phyloP scores from a whole-genome alignment of 352 stramenopile species.

The Pythium graminicola region DNA sequence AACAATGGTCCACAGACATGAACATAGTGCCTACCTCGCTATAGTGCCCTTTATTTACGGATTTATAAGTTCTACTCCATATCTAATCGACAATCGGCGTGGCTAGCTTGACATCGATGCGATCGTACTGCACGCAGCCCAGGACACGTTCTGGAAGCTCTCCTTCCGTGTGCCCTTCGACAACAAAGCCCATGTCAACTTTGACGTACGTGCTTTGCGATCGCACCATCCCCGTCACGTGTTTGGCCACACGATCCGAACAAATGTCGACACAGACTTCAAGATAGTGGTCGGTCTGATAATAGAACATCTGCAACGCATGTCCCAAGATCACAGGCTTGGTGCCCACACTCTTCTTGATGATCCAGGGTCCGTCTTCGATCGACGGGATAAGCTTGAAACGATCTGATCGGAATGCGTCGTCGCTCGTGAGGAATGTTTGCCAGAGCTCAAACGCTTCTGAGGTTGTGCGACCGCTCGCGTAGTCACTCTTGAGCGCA shows the following conservation, averaged over 20 bases:
- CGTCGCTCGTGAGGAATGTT: constrained; percentile 52
- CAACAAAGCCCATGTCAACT: constrained; percentile 75
- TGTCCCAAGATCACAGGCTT: constrained; percentile 77
- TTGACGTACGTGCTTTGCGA: constrained; percentile 57
- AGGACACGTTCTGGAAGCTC: constrained; percentile 81
- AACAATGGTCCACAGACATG: neutral
- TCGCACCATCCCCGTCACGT: constrained; percentile 70
- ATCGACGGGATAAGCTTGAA: constrained; percentile 79
- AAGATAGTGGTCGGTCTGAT: constrained; percentile 50
- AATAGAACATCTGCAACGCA: constrained; percentile 57
- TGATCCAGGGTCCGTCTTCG: constrained; percentile 71
- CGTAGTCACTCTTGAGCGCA: constrained; percentile 32
- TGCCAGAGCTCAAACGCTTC: constrained; percentile 40
- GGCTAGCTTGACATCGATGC: constrained; percentile 56
- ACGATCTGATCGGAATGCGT: constrained; percentile 59
- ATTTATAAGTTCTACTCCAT: constrained; percentile 7
- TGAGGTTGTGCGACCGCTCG: neutral
- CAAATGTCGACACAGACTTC: constrained; percentile 75
- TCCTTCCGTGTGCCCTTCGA: constrained; percentile 57
- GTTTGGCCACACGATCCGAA: constrained; percentile 65
- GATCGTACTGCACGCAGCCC: constrained; percentile 70
- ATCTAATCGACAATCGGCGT: constrained; percentile 29
- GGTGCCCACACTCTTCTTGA: constrained; percentile 71
- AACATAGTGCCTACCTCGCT: constrained; percentile 1
- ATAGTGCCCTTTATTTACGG: constrained; percentile 11